Evolutionary conservation across 768 basidiomycete species (phyloP), one percentile per base, ranked within the genome.

Genomic region (Hortiboletus campestris): DNA sequence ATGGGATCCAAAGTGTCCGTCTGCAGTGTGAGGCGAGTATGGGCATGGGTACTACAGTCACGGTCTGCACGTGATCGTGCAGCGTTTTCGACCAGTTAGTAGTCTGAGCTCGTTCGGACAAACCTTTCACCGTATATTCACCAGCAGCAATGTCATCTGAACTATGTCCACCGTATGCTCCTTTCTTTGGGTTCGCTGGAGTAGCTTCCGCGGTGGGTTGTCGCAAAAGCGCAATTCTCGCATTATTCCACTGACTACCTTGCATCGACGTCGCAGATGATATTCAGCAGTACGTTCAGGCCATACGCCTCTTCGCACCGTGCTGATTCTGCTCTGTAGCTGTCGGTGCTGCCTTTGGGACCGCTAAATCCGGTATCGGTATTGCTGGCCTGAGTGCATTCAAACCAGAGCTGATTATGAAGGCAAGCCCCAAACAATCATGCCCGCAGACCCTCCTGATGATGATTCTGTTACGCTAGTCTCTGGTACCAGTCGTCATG

Each of bases 351-450:
- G 95, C 97, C 3, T 92, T 91, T 72, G 96, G 96, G 31, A 99
- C 96, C 1, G 86, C 94, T 28, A 99, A 99, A 74, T 83, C 96
- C 36, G 97, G 97, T 16, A 97, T 99, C 63, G 95, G 95, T 22
- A 98, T 98, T 67, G 87, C 97, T 53, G 96, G 97, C 28, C 76
- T 98, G 55, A 95, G 94, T 51, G 84, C 87, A 46, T 95, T 98
- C 76, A 86, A 83, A 67, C 97, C 97, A 59, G 97, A 99, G 68
- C 80, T 98, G 63, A 92, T 99, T 70, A 99, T 99, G 97, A 98
- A 94, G 84, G 95, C 88, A 63, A 55, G 71, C 45, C 47, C 36
- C 31, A 12, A 29, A 44, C 19, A 25, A 25, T 34, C 13, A 3
- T 45, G 10, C 19, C 16, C 34, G 17, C 43, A 31, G 13, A 44